phyloP scores from a whole-genome alignment of 305 asterid species.

The Fraxinus xanthoxyloides region DNA sequence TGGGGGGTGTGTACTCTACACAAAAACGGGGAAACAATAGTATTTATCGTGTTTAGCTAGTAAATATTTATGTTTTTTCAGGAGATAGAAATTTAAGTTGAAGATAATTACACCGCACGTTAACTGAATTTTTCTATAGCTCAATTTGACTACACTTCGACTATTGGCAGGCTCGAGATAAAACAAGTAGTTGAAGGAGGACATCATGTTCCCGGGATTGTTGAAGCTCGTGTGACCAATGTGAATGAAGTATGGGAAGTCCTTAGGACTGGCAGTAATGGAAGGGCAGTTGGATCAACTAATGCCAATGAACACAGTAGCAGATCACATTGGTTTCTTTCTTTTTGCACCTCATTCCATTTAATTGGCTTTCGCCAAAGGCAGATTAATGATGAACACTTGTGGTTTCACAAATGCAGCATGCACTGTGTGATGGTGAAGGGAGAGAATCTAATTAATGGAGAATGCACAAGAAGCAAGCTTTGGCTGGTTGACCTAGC shows the following conservation, averaged over 20 bases:
- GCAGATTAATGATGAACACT: slow-evolving; percentile 12
- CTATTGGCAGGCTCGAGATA: slow-evolving; percentile 68
- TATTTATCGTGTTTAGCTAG: not conserved
- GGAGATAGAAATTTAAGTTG: not conserved
- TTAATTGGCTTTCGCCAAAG: not conserved
- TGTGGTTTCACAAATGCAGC: slow-evolving; percentile 41
- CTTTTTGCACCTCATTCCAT: not conserved
- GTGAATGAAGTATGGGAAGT: slow-evolving; percentile 93
- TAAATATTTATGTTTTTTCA: not conserved
- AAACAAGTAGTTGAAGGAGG: slow-evolving; percentile 91
- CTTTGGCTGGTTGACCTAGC: slow-evolving; percentile 94
- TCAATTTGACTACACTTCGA: slow-evolving; percentile 7
- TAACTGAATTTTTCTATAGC: not conserved
- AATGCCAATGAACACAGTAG: slow-evolving; percentile 91
- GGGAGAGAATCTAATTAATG: slow-evolving; percentile 79
- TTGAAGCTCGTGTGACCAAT: slow-evolving; percentile 73
- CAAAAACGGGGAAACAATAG: not conserved
- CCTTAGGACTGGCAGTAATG: slow-evolving; percentile 77
- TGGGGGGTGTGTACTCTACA: not conserved
- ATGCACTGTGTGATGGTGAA: slow-evolving; percentile 96
- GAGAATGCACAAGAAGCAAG: slow-evolving; percentile 92
- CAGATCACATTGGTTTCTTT: slow-evolving; percentile 84
- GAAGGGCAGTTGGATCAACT: slow-evolving; percentile 89
- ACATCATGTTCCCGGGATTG: slow-evolving; percentile 91
- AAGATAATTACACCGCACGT: not conserved